phyloP scores from a whole-genome alignment of 805 yeast species.

The Yarrowia sp. region DNA sequence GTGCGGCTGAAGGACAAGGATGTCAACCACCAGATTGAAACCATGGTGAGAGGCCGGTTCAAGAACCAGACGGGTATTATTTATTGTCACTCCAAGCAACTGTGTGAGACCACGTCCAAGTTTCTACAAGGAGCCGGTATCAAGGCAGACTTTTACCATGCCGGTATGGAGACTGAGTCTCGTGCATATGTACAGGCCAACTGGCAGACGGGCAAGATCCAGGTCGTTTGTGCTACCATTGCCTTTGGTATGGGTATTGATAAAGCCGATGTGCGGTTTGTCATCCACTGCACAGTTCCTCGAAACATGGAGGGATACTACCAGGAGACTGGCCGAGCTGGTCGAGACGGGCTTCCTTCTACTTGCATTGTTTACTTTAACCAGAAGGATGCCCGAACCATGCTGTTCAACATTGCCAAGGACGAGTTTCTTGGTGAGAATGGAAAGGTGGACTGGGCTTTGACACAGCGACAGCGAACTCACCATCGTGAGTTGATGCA shows the following conservation, averaged over 20 bases:
- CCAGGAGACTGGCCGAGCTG: slow-evolving; percentile 98
- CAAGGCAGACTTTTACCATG: slow-evolving; percentile 79
- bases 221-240: slow-evolving; percentile 91
- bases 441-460: slow-evolving; percentile 28
- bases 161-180: slow-evolving; percentile 85
- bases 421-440: slow-evolving; percentile 49
- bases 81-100: slow-evolving; percentile 85
- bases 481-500: slow-evolving; percentile 73
- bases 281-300: slow-evolving; percentile 83
- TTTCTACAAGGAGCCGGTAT: slow-evolving; percentile 60
- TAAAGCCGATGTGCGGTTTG: slow-evolving; percentile 91
- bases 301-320: slow-evolving; percentile 92
- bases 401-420: slow-evolving; percentile 72
- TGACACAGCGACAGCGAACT: slow-evolving; percentile 63
- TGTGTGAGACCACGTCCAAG: slow-evolving; percentile 79
- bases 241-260: slow-evolving; percentile 99
- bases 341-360: slow-evolving; percentile 85
- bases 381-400: slow-evolving; percentile 71
- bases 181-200: slow-evolving; percentile 65
- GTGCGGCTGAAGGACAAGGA: slow-evolving; percentile 56
- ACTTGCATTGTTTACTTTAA: slow-evolving; percentile 81
- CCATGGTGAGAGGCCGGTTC: slow-evolving; percentile 53
- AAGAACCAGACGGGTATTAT: slow-evolving; percentile 75
- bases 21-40: slow-evolving; percentile 54
- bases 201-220: slow-evolving; percentile 75